Evolutionary conservation across 2,329 filamentous ascomycete genomes (phyloP).

Genomic region (Exophiala viscosa): DNA sequence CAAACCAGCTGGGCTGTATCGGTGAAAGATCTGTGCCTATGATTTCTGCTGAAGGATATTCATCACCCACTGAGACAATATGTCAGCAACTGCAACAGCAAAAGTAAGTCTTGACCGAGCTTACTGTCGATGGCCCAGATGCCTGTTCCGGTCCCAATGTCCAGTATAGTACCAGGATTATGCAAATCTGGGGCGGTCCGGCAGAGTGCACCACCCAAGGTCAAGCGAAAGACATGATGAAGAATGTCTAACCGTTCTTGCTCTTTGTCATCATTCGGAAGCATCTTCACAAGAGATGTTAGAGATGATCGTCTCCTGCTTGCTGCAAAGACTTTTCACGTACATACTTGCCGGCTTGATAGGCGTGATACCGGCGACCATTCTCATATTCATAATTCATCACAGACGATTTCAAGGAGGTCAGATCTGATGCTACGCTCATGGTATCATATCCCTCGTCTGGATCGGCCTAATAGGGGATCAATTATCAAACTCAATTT

Average conservation of each 20-base stretch:
- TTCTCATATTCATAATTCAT: constrained; percentile 11
- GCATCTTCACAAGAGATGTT: constrained; percentile 1
- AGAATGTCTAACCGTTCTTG: constrained; percentile 5
- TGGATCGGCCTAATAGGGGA: background rate
- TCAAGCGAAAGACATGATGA: constrained; percentile 7
- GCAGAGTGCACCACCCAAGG: constrained; percentile 1
- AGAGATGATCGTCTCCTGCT: background rate
- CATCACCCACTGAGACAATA: constrained; percentile 29
- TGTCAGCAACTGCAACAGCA: background rate
- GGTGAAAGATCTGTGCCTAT: constrained; percentile 39
- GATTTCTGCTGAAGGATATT: constrained; percentile 30
- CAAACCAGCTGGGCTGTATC: constrained; percentile 32
- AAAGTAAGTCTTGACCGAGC: background rate
- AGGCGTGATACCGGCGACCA: constrained; percentile 14
- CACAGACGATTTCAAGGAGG: constrained; percentile 1
- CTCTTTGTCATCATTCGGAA: constrained; percentile 5
- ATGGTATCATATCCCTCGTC: constrained; percentile 1
- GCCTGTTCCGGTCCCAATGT: constrained; percentile 36
- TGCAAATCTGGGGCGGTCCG: constrained; percentile 27
- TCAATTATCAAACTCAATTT: background rate
- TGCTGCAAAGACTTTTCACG: background rate
- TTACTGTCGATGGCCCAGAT: constrained; percentile 36
- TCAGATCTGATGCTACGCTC: background rate
- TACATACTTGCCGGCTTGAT: constrained; percentile 11
- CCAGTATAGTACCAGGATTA: constrained; percentile 31